Conservation (phyloP, 2,329 filamentous ascomycete genomes). For the Arachnopeziza araneosa region DNA sequence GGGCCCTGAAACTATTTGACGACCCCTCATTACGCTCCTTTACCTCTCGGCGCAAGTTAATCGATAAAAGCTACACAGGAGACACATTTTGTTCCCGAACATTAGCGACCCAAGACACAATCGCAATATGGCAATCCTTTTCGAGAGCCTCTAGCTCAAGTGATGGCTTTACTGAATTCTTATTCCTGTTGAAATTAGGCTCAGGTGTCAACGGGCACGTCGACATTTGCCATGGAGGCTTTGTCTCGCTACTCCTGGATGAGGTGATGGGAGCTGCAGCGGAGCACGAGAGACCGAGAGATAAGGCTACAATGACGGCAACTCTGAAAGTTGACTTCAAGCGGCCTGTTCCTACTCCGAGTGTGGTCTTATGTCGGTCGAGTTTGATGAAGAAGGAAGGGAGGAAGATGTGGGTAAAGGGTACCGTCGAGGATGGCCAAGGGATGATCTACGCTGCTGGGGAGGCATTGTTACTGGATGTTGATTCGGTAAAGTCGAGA, state of each 20-base stretch:
- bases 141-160: slow-evolving; percentile 3
- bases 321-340: slow-evolving; percentile 52
- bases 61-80: neutral
- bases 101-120: slow-evolving; percentile 16
- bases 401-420: slow-evolving; percentile 47
- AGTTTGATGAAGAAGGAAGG: slow-evolving; percentile 42
- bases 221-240: slow-evolving; percentile 52
- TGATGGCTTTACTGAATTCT: slow-evolving; percentile 5
- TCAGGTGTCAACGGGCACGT: slow-evolving; percentile 49
- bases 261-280: slow-evolving; percentile 39
- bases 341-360: slow-evolving; percentile 45
- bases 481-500: neutral
- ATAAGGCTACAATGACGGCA: slow-evolving; percentile 36
- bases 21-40: slow-evolving; percentile 20
- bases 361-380: slow-evolving; percentile 41
- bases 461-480: slow-evolving; percentile 42
- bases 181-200: slow-evolving; percentile 36
- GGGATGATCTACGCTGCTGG: slow-evolving; percentile 44
- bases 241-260: slow-evolving; percentile 52
- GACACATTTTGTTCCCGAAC: slow-evolving; percentile 18
- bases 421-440: slow-evolving; percentile 43
- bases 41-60: slow-evolving; percentile 1
- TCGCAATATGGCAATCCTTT: slow-evolving; percentile 20
- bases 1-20: slow-evolving; percentile 14
- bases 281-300: slow-evolving; percentile 5